phyloP scores from a whole-genome alignment of 2,329 filamentous ascomycete species.

The Gliomastix tumulicola region DNA sequence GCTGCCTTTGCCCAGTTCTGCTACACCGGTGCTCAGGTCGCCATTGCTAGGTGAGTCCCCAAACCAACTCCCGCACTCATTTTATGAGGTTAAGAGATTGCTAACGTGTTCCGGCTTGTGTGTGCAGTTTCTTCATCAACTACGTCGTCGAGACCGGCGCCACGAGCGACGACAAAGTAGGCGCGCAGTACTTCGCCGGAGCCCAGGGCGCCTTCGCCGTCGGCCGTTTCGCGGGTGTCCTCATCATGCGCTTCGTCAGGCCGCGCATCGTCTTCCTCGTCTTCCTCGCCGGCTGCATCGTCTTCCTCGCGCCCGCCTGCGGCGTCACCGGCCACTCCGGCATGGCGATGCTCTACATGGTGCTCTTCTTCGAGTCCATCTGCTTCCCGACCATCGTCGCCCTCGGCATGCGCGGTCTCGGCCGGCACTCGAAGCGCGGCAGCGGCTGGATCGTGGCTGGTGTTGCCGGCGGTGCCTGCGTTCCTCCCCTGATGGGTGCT shows the following conservation, averaged over 20 bases:
- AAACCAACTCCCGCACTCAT: too few relatives aligned
- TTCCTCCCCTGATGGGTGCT: conserved; percentile 64
- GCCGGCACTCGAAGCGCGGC: conserved; percentile 70
- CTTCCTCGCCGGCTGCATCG: conserved; percentile 57
- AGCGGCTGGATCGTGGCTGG: conserved; percentile 63
- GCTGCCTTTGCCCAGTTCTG: conserved; percentile 72
- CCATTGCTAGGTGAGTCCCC: conserved; percentile 50
- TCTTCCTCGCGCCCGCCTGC: conserved; percentile 47
- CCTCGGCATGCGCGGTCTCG: conserved; percentile 67
- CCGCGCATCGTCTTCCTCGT: conserved; percentile 62
- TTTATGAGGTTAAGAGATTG: too few relatives aligned
- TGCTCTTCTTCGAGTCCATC: conserved; percentile 73
- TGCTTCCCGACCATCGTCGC: conserved; percentile 79
- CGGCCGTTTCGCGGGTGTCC: conserved; percentile 62
- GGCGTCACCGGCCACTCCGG: conserved; percentile 33
- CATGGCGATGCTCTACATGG: conserved; percentile 58
- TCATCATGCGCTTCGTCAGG: conserved; percentile 58
- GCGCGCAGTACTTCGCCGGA: conserved; percentile 63
- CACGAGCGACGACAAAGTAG: conserved; percentile 40
- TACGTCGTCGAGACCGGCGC: conserved; percentile 57
- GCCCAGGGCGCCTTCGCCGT: conserved; percentile 68
- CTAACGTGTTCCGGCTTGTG: too few relatives aligned
- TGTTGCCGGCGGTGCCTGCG: conserved; percentile 65
- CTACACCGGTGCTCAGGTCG: conserved; percentile 68
- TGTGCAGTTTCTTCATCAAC: conserved; percentile 78